Evolutionary conservation across 371 early-diverging fungal genomes (phyloP).

Genomic region (Mycotypha africana): DNA sequence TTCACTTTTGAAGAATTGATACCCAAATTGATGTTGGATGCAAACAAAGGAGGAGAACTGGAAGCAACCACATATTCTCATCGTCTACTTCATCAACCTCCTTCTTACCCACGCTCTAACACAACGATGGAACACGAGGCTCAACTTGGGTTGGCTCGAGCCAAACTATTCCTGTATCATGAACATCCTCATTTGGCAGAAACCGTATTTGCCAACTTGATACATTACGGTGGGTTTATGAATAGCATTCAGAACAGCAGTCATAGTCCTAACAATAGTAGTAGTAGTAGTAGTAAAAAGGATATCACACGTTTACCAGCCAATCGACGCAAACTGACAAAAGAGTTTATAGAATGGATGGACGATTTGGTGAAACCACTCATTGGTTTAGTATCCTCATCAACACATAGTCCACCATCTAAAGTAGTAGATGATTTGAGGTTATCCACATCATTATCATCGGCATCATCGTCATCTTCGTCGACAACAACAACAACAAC

Average conservation of each 20-base stretch:
- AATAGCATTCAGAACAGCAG: not conserved
- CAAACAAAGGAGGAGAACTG: conserved; percentile 23
- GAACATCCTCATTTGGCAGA: conserved; percentile 25
- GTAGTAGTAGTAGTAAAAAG: conserved; percentile 9
- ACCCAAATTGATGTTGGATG: conserved; percentile 32
- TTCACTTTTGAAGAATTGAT: conserved; percentile 35
- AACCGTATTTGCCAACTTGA: conserved; percentile 16
- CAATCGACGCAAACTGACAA: conserved; percentile 31
- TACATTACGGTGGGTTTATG: conserved; percentile 22
- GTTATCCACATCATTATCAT: too few relatives aligned
- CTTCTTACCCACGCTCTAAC: conserved; percentile 10
- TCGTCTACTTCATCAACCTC: too few relatives aligned
- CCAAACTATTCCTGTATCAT: conserved; percentile 21
- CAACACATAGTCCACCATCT: conserved; percentile 1
- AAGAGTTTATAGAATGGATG: conserved; percentile 38
- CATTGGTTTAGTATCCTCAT: too few relatives aligned
- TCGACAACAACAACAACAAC: too few relatives aligned
- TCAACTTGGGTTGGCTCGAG: conserved; percentile 18
- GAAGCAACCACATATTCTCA: not conserved
- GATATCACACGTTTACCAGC: conserved; percentile 26
- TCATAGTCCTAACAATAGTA: not conserved
- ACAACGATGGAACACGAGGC: conserved; percentile 17
- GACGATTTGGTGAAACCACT: conserved; percentile 40
- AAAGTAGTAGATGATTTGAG: too few relatives aligned
- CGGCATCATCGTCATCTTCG: too few relatives aligned